A percentile compares a stretch with the other conserved stretches of the same genome.
Conservation (phyloP, 164 flowering plant genomes). For the Macadamia tetraphylla region DNA sequence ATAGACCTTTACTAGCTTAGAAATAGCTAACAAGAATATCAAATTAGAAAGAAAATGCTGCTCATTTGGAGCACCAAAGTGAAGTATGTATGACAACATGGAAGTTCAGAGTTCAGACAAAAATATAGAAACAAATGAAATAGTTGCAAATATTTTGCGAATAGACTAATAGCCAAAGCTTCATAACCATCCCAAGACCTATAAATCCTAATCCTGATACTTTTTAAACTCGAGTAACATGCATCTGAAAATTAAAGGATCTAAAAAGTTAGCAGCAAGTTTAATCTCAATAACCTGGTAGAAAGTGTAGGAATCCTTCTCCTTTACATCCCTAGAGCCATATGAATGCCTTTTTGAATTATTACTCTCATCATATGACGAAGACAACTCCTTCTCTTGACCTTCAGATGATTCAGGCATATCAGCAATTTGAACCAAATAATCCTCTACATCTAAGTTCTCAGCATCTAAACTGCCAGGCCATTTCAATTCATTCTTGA, state of each 20-base stretch:
- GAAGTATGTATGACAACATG: too few species aligned
- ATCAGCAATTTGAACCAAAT: constrained; percentile 23
- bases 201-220: too few species aligned
- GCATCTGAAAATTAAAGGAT: background rate
- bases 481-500: constrained; percentile 16
- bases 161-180: too few species aligned
- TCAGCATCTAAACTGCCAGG: constrained; percentile 6
- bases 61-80: too few species aligned
- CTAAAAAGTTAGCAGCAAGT: background rate
- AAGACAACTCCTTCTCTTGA: constrained; percentile 22
- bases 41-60: too few species aligned
- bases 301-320: constrained; percentile 62
- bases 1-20: too few species aligned
- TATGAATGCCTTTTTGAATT: constrained; percentile 16
- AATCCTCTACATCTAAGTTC: constrained; percentile 22
- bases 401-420: constrained; percentile 25
- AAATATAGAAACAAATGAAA: background rate
- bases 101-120: too few species aligned
- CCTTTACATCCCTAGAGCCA: constrained; percentile 32
- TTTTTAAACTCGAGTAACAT: too few species aligned
- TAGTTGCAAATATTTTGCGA: background rate
- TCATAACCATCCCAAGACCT: too few species aligned
- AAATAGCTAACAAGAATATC: too few species aligned
- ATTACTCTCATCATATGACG: constrained; percentile 42
- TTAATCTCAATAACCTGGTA: constrained; percentile 61